Evolutionary conservation across 768 basidiomycete genomes (phyloP).

Genomic region (Pholiota molesta): DNA sequence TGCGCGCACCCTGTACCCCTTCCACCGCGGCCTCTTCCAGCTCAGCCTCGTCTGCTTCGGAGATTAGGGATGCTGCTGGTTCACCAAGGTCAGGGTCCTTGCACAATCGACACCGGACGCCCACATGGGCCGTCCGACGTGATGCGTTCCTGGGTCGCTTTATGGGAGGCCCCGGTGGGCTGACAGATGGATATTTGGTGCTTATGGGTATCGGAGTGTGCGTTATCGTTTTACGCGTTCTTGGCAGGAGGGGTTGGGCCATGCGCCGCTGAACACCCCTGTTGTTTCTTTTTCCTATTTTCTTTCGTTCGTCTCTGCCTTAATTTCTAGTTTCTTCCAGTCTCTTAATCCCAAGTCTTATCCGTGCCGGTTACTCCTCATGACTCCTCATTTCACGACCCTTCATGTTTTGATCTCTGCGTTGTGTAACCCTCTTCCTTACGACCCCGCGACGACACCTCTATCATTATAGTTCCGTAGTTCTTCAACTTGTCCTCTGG

Average conservation of each 20-base stretch:
- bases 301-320: background rate
- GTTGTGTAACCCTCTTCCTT: background rate
- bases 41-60: background rate
- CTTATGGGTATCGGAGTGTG: constrained; percentile 30
- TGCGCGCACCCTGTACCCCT: background rate
- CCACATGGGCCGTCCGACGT: constrained; percentile 16
- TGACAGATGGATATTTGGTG: constrained; percentile 24
- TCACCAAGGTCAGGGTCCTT: background rate
- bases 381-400: background rate
- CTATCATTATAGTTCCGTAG: background rate
- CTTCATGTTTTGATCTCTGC: background rate
- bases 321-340: background rate
- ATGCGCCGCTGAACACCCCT: background rate
- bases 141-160: constrained; percentile 23
- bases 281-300: background rate
- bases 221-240: constrained; percentile 24
- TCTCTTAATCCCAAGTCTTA: background rate
- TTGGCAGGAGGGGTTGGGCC: constrained; percentile 13
- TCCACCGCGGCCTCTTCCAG: background rate
- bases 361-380: background rate
- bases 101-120: constrained; percentile 4
- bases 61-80: constrained; percentile 1
- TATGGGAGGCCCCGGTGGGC: constrained; percentile 1
- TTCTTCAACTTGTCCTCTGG: background rate
- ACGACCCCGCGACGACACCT: background rate